phyloP scores from a whole-genome alignment of 805 yeast species.

The Candida patagonica region DNA sequence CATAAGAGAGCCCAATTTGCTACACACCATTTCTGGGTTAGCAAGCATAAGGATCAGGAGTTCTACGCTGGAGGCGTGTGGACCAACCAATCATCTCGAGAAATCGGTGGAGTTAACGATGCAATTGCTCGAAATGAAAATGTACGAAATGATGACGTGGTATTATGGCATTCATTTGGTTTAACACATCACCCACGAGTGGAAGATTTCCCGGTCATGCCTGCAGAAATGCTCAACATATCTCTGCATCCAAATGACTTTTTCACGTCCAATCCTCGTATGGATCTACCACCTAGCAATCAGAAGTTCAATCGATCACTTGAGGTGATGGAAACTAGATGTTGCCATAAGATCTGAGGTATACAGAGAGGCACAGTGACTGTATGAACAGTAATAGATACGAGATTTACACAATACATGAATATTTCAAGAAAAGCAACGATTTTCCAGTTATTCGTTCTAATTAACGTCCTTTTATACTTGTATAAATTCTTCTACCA shows the following conservation, averaged over 20 bases:
- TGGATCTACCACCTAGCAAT: slow-evolving; percentile 65
- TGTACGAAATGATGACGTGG: slow-evolving; percentile 67
- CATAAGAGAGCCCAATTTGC: slow-evolving; percentile 66
- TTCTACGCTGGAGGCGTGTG: slow-evolving; percentile 77
- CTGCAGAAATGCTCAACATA: slow-evolving; percentile 67
- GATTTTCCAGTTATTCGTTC: too few species aligned
- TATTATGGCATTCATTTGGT: slow-evolving; percentile 75
- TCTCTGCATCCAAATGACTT: slow-evolving; percentile 62
- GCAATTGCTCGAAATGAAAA: slow-evolving; percentile 50
- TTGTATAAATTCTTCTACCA: too few species aligned
- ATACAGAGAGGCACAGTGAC: too few species aligned
- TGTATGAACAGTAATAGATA: too few species aligned
- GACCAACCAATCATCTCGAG: slow-evolving; percentile 67
- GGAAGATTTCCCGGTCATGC: slow-evolving; percentile 88
- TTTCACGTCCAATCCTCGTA: slow-evolving; percentile 69
- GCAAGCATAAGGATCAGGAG: slow-evolving; percentile 65
- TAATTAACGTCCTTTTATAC: too few species aligned
- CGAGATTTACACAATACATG: too few species aligned
- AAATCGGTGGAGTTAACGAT: slow-evolving; percentile 65
- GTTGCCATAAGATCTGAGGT: slow-evolving; percentile 14
- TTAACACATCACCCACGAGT: slow-evolving; percentile 75
- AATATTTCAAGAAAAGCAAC: too few species aligned
- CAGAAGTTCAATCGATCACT: slow-evolving; percentile 59
- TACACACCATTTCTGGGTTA: slow-evolving; percentile 74
- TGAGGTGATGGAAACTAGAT: slow-evolving; percentile 20